Evolutionary conservation across 805 yeast species (phyloP), one percentile per base, ranked within the genome.

Genomic region (Ogataea paraovalis): DNA sequence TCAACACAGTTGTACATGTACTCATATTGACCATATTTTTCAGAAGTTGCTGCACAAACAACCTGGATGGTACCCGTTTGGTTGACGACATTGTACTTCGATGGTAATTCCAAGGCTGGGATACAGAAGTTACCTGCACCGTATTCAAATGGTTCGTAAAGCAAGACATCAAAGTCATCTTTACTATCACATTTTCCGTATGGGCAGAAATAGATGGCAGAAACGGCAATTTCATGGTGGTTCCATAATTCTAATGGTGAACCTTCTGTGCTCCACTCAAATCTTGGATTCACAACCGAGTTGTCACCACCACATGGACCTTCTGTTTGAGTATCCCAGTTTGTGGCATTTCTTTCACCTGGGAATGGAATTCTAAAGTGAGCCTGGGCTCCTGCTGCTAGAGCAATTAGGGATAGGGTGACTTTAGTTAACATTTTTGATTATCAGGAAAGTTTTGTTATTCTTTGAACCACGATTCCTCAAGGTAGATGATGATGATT

Each of bases 281-380:
- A 64, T 49, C 67, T 55, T 38, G 68, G 65, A 30, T 41, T 21
- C n/a, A 59, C 65, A 34, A 52, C 54, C 2, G 21, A 4, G 43
- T 63, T 57, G 36, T 38, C 54, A n/a, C 67, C 67, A 33, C 66
- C 68, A 54, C 68, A 64, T 18, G 66, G 67, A 5, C 56, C 59
- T 13, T 47, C 47, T 3, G 53, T 44, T 49, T 64, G 67, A 1
- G 68, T 62, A 22, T 43, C 57, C 56, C 54, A 62, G 41, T 64
- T 63, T 14, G 62, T 53, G 2, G 65, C 57, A 50, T 63, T 56
- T 56, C 67, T 60, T 46, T 64, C 68, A 25, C 67, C 67, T 13
- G 68, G 67, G 44, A 39, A 61, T 21, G 66, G 67, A 32, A 63
- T 49, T 43, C 66, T 48, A 49, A 64, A 64, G 47, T 63, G 68